These are phyloP conservation scores for Lasiodiplodia sp. DNA, from an alignment of 2,329 filamentous ascomycete genomes.

Conservation along the genomic window DNA sequence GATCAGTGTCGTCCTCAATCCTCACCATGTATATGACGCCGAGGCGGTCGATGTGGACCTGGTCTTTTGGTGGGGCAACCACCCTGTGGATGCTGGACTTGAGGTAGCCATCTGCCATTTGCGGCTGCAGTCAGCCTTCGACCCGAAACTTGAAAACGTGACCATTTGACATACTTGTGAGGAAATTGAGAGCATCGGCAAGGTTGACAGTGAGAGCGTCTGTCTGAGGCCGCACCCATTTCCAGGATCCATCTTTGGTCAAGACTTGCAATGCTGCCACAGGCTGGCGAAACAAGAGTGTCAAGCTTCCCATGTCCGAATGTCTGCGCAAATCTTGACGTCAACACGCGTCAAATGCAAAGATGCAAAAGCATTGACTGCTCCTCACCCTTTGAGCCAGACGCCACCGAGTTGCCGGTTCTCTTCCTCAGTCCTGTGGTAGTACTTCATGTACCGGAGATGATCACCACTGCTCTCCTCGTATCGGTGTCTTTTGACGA, in stretches of 20 bases:
- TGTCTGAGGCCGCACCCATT: constrained; percentile 38
- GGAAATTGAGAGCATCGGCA: constrained; percentile 22
- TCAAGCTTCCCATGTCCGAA: constrained; percentile 52
- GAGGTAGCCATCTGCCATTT: constrained; percentile 36
- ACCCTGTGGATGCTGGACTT: constrained; percentile 44
- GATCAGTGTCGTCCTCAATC: constrained; percentile 46
- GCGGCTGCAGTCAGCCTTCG: background rate
- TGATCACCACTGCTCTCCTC: background rate
- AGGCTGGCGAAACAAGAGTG: constrained; percentile 51
- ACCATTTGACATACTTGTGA: background rate
- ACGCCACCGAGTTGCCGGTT: background rate
- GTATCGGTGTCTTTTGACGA: background rate
- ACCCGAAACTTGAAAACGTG: background rate
- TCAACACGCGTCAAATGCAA: background rate
- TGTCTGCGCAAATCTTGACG: constrained; percentile 40
- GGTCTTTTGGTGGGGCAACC: constrained; percentile 44
- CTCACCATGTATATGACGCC: constrained; percentile 53
- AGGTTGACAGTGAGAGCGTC: constrained; percentile 40
- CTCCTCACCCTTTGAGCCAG: constrained; percentile 5
- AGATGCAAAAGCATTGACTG: no score
- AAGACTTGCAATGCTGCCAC: constrained; percentile 50
- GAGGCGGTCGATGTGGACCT: constrained; percentile 47
- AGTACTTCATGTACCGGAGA: constrained; percentile 10
- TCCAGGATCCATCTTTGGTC: constrained; percentile 36
- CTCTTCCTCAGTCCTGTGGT: background rate